Conservation (phyloP, 2,329 filamentous ascomycete species). For the Conoideocrella luteorostrata region DNA sequence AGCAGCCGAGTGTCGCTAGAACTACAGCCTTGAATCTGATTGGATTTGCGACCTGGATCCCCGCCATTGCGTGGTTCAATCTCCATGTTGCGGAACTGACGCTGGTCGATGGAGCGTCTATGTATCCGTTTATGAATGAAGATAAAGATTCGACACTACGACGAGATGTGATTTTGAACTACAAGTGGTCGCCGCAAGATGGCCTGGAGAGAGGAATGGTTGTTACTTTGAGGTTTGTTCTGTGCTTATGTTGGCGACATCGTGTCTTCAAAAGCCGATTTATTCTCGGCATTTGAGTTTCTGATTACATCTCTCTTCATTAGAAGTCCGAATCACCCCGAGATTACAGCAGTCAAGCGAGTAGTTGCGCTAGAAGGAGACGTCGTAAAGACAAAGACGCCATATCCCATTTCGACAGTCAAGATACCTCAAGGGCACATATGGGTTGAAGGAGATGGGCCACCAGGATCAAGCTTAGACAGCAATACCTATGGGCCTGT, state of each 20-base stretch:
- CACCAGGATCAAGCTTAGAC: constrained; percentile 63
- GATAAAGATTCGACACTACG: constrained; percentile 50
- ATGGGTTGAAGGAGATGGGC: constrained; percentile 91
- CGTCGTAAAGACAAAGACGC: constrained; percentile 57
- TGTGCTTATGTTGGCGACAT: not conserved
- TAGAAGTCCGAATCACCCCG: constrained; percentile 66
- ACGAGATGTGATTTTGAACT: constrained; percentile 51
- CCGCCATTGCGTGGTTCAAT: constrained; percentile 56
- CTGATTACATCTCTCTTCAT: not conserved
- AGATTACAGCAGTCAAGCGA: constrained; percentile 69
- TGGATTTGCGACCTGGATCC: constrained; percentile 54
- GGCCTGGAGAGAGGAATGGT: constrained; percentile 65
- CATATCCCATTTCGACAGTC: constrained; percentile 49
- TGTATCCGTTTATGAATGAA: constrained; percentile 72
- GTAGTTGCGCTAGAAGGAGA: constrained; percentile 79
- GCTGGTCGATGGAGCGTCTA: constrained; percentile 56
- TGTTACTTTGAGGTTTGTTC: constrained; percentile 57
- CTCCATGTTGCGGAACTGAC: constrained; percentile 53
- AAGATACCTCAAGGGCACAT: constrained; percentile 77
- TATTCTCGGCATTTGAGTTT: not conserved
- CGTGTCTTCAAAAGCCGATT: not conserved
- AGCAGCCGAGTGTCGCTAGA: constrained; percentile 17
- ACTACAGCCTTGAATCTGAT: constrained; percentile 41
- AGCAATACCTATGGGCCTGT: constrained; percentile 89
- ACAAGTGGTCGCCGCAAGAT: constrained; percentile 51